Percentiles rank a stretch among this genome's conserved stretches.
phyloP scores from a whole-genome alignment of 192 early-diverging fungal species.

The Entomortierella lignicola region DNA sequence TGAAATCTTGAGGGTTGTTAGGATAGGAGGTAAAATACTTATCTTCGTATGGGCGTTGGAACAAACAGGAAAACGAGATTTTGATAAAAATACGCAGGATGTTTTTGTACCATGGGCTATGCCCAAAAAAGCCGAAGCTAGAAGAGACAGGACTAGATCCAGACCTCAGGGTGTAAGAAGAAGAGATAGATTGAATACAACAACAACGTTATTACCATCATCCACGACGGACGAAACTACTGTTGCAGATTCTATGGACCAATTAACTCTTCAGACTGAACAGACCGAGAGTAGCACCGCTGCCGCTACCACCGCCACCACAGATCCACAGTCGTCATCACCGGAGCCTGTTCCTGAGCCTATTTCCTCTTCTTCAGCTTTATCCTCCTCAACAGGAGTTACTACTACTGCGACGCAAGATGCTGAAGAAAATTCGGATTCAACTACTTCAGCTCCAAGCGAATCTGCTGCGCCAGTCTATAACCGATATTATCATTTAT shows the following conservation, averaged over 20 bases:
- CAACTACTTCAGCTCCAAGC: background rate
- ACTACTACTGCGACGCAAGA: background rate
- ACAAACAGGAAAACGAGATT: slow-evolving; percentile 84
- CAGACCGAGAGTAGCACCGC: too few relatives aligned
- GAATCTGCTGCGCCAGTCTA: slow-evolving; percentile 21
- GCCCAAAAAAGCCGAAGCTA: slow-evolving; percentile 61
- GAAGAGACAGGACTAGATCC: slow-evolving; percentile 33
- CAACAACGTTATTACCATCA: background rate
- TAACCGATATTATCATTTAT: slow-evolving; percentile 91
- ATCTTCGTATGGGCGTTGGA: slow-evolving; percentile 98
- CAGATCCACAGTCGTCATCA: background rate
- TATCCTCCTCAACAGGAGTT: background rate
- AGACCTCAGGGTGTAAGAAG: slow-evolving; percentile 52
- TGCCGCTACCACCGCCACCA: too few relatives aligned
- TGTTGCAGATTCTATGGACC: background rate
- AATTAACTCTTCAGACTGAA: slow-evolving; percentile 10
- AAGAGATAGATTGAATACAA: slow-evolving; percentile 57
- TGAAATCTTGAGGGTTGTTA: slow-evolving; percentile 84
- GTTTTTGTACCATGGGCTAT: slow-evolving; percentile 94
- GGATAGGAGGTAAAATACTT: slow-evolving; percentile 74
- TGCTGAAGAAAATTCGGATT: background rate
- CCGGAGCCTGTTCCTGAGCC: background rate
- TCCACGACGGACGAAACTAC: background rate
- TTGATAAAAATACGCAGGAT: slow-evolving; percentile 84
- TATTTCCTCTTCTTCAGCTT: background rate